Conservation (phyloP, 2,329 filamentous ascomycete genomes). For the Pseudopyrenochaeta lycopersici region DNA sequence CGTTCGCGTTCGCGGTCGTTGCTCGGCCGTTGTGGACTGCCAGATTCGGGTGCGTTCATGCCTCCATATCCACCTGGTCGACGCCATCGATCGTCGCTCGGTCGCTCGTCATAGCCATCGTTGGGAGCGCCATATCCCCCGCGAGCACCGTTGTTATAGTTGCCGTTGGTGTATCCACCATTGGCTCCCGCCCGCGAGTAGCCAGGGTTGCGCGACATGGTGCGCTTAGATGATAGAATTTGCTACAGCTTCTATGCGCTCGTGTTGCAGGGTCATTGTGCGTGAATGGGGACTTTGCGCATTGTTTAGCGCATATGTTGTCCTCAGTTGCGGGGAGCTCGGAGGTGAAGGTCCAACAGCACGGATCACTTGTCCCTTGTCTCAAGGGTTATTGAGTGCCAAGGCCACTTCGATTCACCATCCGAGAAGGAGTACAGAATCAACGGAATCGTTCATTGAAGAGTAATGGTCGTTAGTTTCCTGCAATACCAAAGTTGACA, state of each 20-base stretch:
- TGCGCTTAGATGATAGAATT: conserved; percentile 14
- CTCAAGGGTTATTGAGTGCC: too few species aligned
- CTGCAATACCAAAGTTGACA: background rate
- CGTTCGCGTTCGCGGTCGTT: conserved; percentile 29
- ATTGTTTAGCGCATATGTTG: conserved; percentile 11
- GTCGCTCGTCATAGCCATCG: conserved; percentile 23
- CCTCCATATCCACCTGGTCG: conserved; percentile 44
- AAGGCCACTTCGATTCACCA: too few species aligned
- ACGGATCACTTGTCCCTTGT: conserved; percentile 16
- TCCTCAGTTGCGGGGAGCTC: conserved; percentile 37
- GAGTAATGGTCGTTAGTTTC: background rate
- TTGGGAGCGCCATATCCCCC: conserved; percentile 29
- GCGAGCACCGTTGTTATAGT: conserved; percentile 29
- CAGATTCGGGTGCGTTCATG: conserved; percentile 28
- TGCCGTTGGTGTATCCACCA: conserved; percentile 48
- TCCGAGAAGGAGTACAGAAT: too few species aligned
- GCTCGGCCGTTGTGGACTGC: conserved; percentile 25
- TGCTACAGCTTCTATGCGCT: background rate
- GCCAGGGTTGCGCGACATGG: conserved; percentile 49
- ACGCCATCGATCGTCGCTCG: conserved; percentile 39
- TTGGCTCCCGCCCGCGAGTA: conserved; percentile 43
- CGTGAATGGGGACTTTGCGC: conserved; percentile 15
- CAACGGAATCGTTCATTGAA: too few species aligned
- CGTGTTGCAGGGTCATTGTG: conserved; percentile 21
- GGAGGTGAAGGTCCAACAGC: conserved; percentile 33